phyloP scores from a whole-genome alignment of 768 basidiomycete genomes.

The Amanita thiersii region DNA sequence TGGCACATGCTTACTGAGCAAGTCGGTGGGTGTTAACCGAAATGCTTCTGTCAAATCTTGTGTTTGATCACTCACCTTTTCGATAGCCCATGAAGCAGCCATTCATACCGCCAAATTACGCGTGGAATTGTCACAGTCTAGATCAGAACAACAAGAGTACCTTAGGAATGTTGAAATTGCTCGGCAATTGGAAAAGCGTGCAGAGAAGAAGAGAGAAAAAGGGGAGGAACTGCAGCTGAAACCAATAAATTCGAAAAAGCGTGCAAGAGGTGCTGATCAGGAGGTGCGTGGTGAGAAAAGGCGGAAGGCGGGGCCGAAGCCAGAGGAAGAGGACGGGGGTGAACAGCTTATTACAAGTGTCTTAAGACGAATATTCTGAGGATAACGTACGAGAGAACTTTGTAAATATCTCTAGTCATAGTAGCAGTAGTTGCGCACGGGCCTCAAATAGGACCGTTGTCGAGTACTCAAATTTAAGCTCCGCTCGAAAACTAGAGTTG shows the following conservation, averaged over 20 bases:
- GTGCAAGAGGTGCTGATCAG: constrained; percentile 13
- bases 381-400: constrained; percentile 1
- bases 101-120: constrained; percentile 85
- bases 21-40: constrained; percentile 61
- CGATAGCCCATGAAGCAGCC: constrained; percentile 84
- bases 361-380: constrained; percentile 45
- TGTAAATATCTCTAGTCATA: constrained; percentile 1
- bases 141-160: constrained; percentile 86
- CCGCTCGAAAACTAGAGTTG: constrained; percentile 18
- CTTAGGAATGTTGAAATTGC: constrained; percentile 92
- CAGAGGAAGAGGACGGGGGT: background rate
- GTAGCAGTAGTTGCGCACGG: constrained; percentile 21
- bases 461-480: background rate
- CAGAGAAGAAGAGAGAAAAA: constrained; percentile 51
- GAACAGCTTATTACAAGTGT: constrained; percentile 31
- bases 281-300: constrained; percentile 17
- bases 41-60: background rate
- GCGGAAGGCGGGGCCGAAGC: constrained; percentile 14
- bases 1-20: constrained; percentile 99
- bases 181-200: constrained; percentile 76
- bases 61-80: constrained; percentile 1
- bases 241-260: constrained; percentile 24
- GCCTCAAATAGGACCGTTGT: no score
- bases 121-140: constrained; percentile 82
- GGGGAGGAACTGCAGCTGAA: constrained; percentile 43